A percentile compares a stretch with the other conserved stretches of the same genome.
Conservation (phyloP, 345 rosid species). For the Eucalyptus erythrocorys region DNA sequence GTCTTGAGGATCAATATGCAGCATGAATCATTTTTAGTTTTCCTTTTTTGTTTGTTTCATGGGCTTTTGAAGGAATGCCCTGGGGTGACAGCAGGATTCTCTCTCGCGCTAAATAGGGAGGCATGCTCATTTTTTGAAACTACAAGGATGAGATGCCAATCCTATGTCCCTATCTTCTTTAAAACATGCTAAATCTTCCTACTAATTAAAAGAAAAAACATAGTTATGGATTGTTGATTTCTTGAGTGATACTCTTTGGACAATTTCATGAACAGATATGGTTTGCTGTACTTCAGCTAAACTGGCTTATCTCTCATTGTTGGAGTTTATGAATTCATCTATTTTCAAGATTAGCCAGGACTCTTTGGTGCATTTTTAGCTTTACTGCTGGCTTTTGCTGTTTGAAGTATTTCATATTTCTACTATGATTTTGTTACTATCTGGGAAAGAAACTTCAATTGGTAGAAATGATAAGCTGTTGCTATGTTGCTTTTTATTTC, state of each 20-base stretch:
- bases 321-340: background rate
- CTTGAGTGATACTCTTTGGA: background rate
- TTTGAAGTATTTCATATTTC: background rate
- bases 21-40: background rate
- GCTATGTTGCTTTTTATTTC: background rate
- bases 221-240: background rate
- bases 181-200: background rate
- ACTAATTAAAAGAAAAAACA: background rate
- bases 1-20: background rate
- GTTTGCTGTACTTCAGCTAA: background rate
- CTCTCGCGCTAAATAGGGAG: background rate
- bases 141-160: background rate
- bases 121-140: background rate
- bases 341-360: background rate
- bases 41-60: background rate
- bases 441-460: background rate
- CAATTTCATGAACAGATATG: background rate
- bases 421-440: background rate
- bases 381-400: background rate
- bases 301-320: background rate
- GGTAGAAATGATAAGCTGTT: background rate
- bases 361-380: background rate
- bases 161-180: background rate
- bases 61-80: background rate
- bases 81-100: background rate